Evolutionary conservation across 2,329 filamentous ascomycete species (phyloP).

Genomic region (Aspergillus sp.): DNA sequence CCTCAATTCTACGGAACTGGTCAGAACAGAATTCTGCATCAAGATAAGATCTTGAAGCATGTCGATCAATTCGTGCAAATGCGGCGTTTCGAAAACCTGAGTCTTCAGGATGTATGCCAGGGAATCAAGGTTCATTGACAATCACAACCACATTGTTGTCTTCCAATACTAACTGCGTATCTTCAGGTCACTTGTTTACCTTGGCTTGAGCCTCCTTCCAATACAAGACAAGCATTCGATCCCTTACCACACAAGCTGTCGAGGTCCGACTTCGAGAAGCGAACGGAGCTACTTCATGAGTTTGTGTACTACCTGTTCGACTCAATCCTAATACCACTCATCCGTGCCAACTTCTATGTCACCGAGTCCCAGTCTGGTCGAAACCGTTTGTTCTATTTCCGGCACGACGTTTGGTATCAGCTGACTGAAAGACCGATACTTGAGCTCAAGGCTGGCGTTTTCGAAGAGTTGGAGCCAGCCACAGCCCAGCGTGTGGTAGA

Average conservation of each 20-base stretch:
- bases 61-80: conserved; percentile 78
- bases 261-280: conserved; percentile 71
- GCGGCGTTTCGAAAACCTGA: conserved; percentile 78
- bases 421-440: conserved; percentile 73
- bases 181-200: conserved; percentile 64
- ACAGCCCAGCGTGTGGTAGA: conserved; percentile 61
- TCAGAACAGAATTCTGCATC: conserved; percentile 60
- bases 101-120: conserved; percentile 75
- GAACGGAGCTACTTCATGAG: conserved; percentile 76
- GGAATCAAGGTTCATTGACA: conserved; percentile 66
- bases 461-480: conserved; percentile 70
- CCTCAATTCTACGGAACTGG: conserved; percentile 70
- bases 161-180: neutral
- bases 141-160: neutral
- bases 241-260: conserved; percentile 58
- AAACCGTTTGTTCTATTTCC: conserved; percentile 86
- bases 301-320: conserved; percentile 93
- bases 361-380: conserved; percentile 83
- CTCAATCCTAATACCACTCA: conserved; percentile 82
- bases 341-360: conserved; percentile 87
- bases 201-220: conserved; percentile 70
- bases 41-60: conserved; percentile 61
- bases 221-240: conserved; percentile 24
- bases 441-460: conserved; percentile 69
- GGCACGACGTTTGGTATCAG: conserved; percentile 85